Conservation (phyloP, 129 eudicot genomes). For the Flaveria trinervia region DNA sequence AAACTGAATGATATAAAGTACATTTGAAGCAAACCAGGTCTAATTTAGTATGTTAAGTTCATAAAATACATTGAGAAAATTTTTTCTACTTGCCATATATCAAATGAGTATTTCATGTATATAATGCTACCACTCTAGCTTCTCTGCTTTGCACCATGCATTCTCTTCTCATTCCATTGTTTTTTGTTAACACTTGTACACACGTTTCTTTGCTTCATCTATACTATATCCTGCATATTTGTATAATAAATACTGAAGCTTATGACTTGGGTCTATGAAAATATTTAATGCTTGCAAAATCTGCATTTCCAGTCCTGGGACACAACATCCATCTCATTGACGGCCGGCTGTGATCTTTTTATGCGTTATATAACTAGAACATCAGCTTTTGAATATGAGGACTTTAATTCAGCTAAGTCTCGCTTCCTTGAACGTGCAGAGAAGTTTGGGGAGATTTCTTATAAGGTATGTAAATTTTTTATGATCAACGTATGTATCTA, state of each 20-base stretch:
- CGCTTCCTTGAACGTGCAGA: constrained; percentile 98
- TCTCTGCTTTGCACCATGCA: not conserved
- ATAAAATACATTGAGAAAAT: not conserved
- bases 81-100: not conserved
- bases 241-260: constrained; percentile 6
- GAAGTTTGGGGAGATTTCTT: constrained; percentile 95
- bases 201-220: not conserved
- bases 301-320: constrained; percentile 78
- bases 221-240: not conserved
- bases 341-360: constrained; percentile 98
- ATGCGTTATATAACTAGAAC: constrained; percentile 98
- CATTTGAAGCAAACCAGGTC: not conserved
- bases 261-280: constrained; percentile 11
- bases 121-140: not conserved
- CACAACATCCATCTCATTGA: constrained; percentile 88
- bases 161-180: not conserved
- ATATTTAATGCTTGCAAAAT: not conserved
- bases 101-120: not conserved
- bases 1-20: not conserved
- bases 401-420: constrained; percentile 84
- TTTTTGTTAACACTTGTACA: not conserved
- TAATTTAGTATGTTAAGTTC: not conserved
- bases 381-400: constrained; percentile 88
- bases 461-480: constrained; percentile 55
- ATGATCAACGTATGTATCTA: not conserved